Evolutionary conservation across 2,329 filamentous ascomycete genomes (phyloP).

Genomic region (Phialocephala subalpina): DNA sequence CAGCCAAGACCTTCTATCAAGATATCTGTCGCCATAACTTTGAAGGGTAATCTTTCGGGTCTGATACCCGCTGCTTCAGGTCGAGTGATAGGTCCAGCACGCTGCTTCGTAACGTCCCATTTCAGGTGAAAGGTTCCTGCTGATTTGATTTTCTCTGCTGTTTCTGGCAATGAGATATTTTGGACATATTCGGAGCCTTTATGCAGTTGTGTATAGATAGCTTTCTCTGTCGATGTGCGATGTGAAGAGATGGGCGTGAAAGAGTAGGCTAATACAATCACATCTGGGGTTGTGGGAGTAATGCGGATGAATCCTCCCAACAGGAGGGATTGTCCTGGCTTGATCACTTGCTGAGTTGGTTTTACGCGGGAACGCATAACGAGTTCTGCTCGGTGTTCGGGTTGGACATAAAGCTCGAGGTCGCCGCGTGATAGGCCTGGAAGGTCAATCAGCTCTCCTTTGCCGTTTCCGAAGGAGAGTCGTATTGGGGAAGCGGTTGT

Average conservation of each 20-base stretch:
- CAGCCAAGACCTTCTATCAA: constrained; percentile 93
- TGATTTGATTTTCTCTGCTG: constrained; percentile 64
- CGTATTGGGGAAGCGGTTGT: constrained; percentile 96
- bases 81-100: constrained; percentile 76
- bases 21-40: constrained; percentile 82
- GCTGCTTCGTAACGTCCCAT: constrained; percentile 83
- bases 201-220: constrained; percentile 74
- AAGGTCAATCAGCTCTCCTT: constrained; percentile 91
- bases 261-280: constrained; percentile 80
- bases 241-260: constrained; percentile 85
- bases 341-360: constrained; percentile 77
- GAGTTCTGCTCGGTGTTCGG: constrained; percentile 70
- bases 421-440: constrained; percentile 82
- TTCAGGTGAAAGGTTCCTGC: constrained; percentile 80
- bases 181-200: constrained; percentile 64
- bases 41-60: constrained; percentile 77
- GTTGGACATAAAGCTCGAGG: constrained; percentile 74
- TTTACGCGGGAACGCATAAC: constrained; percentile 81
- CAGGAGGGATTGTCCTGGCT: constrained; percentile 80
- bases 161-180: constrained; percentile 68
- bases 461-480: constrained; percentile 85
- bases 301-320: constrained; percentile 89
- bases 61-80: constrained; percentile 68
- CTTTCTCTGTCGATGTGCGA: constrained; percentile 81
- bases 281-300: constrained; percentile 72